These are phyloP conservation scores for Fusarium torreyae DNA, from an alignment of 2,329 filamentous ascomycete genomes.

Conservation along the genomic window DNA sequence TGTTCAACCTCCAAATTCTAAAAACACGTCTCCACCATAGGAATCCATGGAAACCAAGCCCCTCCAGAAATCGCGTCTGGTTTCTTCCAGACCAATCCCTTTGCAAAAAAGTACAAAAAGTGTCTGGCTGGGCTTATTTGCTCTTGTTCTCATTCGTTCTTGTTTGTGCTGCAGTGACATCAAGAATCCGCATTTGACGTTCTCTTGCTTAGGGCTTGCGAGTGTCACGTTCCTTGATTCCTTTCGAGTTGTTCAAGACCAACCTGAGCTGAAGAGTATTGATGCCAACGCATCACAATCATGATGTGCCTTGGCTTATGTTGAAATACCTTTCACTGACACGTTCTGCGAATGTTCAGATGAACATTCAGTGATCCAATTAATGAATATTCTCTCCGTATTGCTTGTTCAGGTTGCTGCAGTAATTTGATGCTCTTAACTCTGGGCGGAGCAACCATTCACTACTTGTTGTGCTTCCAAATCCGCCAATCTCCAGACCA, in stretches of 20 bases:
- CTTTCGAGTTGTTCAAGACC: not conserved
- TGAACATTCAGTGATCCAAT: not conserved
- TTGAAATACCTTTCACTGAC: not conserved
- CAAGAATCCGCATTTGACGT: conserved; percentile 3
- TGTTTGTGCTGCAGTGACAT: not conserved
- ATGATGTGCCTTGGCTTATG: not conserved
- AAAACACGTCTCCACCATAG: conserved; percentile 42
- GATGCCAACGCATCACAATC: conserved; percentile 2
- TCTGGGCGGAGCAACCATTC: not conserved
- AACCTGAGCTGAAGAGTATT: not conserved
- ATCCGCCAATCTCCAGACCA: not conserved
- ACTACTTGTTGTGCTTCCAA: not conserved
- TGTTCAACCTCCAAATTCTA: conserved; percentile 25
- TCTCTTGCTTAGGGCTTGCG: conserved; percentile 1
- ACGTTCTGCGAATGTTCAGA: fast-evolving
- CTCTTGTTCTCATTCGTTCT: conserved; percentile 21
- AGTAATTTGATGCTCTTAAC: not conserved
- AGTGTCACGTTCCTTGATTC: conserved; percentile 3
- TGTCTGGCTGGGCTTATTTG: conserved; percentile 15
- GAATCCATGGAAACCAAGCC: conserved; percentile 12
- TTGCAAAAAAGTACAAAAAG: conserved; percentile 8
- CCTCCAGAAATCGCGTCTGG: conserved; percentile 32
- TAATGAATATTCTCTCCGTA: not conserved
- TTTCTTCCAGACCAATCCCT: conserved; percentile 35
- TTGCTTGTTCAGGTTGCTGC: not conserved